Percentiles rank a stretch among this genome's conserved stretches.
Conservation (phyloP, 345 rosid genomes). For the Eucalyptus shirleyi region DNA sequence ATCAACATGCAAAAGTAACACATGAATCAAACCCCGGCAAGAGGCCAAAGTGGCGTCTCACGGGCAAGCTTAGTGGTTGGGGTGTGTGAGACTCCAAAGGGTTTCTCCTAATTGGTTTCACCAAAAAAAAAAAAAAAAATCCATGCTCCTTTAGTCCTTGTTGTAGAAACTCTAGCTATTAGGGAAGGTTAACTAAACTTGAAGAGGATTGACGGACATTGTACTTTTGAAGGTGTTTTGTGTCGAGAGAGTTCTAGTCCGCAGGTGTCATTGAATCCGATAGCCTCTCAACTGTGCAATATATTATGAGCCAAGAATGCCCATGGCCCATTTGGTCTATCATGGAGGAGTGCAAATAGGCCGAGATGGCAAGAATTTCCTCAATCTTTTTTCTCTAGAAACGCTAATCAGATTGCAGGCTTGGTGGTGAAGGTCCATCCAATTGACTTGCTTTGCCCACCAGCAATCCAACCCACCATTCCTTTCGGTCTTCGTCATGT, state of each 20-base stretch:
- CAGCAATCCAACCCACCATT: background rate
- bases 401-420: too few species aligned
- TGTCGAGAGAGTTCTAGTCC: background rate
- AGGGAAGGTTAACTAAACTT: background rate
- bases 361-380: background rate
- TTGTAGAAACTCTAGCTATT: background rate
- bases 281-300: background rate
- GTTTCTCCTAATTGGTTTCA: background rate
- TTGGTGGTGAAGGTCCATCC: too few species aligned
- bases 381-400: too few species aligned
- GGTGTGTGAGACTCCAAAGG: background rate
- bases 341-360: too few species aligned
- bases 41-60: background rate
- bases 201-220: background rate
- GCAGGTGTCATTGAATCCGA: background rate
- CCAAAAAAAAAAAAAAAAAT: too few species aligned
- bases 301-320: background rate
- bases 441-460: too few species aligned
- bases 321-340: background rate
- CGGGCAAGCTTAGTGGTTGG: background rate
- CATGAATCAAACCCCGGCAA: background rate
- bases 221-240: background rate
- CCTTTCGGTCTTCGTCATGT: background rate
- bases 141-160: background rate
- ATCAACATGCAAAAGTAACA: background rate